Conservation (phyloP, 108 stramenopile species). For the Skeletonema potamos region DNA sequence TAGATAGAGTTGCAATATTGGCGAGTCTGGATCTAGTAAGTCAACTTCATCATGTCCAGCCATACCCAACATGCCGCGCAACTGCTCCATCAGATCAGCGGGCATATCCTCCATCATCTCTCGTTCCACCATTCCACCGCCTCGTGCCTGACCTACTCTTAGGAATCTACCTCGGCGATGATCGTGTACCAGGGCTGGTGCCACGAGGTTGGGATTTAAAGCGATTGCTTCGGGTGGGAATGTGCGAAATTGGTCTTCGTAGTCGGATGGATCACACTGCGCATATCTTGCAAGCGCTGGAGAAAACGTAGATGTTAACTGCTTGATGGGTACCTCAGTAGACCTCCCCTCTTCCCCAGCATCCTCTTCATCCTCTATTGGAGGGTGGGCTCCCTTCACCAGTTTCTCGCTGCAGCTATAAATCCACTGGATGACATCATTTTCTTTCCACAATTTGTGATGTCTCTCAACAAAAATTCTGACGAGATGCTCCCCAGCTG, state of each 20-base stretch:
- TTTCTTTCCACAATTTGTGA: slow-evolving; percentile 39
- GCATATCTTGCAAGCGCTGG: slow-evolving; percentile 68
- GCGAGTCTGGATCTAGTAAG: slow-evolving; percentile 78
- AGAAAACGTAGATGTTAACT: slow-evolving; percentile 21
- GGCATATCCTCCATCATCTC: slow-evolving; percentile 2
- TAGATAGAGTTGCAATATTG: slow-evolving; percentile 75
- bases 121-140: background rate
- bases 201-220: slow-evolving; percentile 68
- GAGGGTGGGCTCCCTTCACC: background rate
- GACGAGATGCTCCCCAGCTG: slow-evolving; percentile 33
- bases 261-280: slow-evolving; percentile 60
- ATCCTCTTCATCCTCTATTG: background rate
- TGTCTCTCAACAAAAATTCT: slow-evolving; percentile 37
- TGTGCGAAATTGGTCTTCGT: slow-evolving; percentile 61
- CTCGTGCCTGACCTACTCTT: slow-evolving; percentile 27
- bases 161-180: slow-evolving; percentile 67
- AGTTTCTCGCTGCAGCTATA: slow-evolving; percentile 27
- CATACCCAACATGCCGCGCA: slow-evolving; percentile 25
- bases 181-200: slow-evolving; percentile 64
- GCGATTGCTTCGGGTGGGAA: slow-evolving; percentile 82
- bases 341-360: background rate
- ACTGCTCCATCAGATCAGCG: slow-evolving; percentile 3
- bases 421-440: slow-evolving; percentile 36
- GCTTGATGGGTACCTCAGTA: background rate
- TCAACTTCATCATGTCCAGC: slow-evolving; percentile 13